Base-by-base conservation (phyloP, 306 rosid genomes). In the Dryas octopetala region DNA sequence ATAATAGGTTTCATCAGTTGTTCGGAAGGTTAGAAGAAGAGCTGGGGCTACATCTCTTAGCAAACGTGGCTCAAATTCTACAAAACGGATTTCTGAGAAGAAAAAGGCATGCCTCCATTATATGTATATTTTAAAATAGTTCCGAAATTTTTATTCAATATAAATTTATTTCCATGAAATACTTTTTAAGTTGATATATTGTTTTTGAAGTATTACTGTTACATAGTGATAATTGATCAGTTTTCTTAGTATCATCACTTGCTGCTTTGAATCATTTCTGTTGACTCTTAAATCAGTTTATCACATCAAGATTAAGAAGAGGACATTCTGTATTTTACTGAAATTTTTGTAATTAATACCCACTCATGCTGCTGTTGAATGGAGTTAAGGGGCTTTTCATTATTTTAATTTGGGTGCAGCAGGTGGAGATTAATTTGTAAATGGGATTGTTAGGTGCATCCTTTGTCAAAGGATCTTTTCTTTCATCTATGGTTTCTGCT, bases 21-120 rank as follows among this genome's bases (percentile, higher is more conserved):
- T 81, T 73, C 76, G 89, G 80, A 95, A 86, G 85, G 78, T 88
- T 55, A 88, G 91, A 83, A 92, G 93, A 86, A 90, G 91, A 82
- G 66, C 86, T 5, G 77, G 88, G 66, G 92, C 80, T 62, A 77
- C 89, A 76, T 70, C 88, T 70, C 71, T 86, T 9, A 78, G 88
- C 74, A 91, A 90, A 78, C 88, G 83, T 49, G 86, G 87, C 68
- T 78, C 87, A 41, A 55, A 82, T 68, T 80, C 78, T 77, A 80
- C 72, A 59, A 91, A 87, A 84, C 91, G 92, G 54, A 88, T 82
- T 44, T 85, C 90, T 50, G 97, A 90, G 84, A 95, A 89, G 91
- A 95, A 90, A 81, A 95, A 86, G 89, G 98, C 85, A 73, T 40
- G 6, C 28, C n/a, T 60, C 28, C 47, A 43, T 17, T 81, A 9